phyloP scores from a whole-genome alignment of 2,329 filamentous ascomycete species.

The Calonectria fujianensis region DNA sequence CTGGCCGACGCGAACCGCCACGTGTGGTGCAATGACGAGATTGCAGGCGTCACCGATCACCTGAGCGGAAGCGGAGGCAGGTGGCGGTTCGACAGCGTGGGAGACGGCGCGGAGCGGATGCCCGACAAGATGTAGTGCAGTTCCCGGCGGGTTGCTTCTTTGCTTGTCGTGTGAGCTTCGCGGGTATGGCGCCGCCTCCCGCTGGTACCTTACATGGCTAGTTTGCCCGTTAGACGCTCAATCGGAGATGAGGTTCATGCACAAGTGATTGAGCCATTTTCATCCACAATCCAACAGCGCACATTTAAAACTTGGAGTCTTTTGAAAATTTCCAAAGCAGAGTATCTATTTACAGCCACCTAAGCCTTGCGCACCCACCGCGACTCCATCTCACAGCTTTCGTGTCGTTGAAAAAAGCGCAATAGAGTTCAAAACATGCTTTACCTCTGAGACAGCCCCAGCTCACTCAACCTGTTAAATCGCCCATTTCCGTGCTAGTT shows the following conservation, averaged over 20 bases:
- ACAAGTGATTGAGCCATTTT: background rate
- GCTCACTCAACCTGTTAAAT: background rate
- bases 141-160: too few relatives aligned
- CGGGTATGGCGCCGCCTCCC: background rate
- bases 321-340: background rate
- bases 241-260: background rate
- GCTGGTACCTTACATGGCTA: slow-evolving; percentile 1
- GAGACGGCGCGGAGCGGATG: slow-evolving; percentile 6
- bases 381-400: background rate
- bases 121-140: background rate
- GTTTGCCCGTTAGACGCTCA: background rate
- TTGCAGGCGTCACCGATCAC: slow-evolving; percentile 20
- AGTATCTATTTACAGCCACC: background rate
- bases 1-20: slow-evolving; percentile 10
- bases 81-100: slow-evolving; percentile 20
- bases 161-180: background rate
- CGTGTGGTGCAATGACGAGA: slow-evolving; percentile 25
- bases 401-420: background rate
- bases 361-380: background rate
- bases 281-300: background rate
- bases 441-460: background rate
- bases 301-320: too few relatives aligned
- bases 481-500: background rate
- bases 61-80: slow-evolving; percentile 7
- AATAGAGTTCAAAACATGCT: background rate